phyloP scores from a whole-genome alignment of 2,329 filamentous ascomycete genomes.

The Amphichorda felina region DNA sequence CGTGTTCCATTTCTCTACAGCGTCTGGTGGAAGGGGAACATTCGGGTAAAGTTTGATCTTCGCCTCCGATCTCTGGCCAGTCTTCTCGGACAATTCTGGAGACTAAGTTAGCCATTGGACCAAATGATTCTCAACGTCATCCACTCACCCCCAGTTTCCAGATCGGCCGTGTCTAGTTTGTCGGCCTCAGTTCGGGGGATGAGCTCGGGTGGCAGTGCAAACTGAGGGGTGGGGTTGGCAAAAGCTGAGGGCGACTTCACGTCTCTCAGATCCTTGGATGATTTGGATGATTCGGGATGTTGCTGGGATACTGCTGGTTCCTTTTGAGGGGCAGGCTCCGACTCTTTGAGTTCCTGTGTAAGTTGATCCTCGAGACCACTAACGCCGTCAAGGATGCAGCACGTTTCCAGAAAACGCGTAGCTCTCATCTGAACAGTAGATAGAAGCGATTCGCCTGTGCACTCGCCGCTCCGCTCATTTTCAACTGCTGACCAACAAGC shows the following conservation, averaged over 20 bases:
- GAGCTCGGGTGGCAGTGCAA: background rate
- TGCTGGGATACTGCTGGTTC: background rate
- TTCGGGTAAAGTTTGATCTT: constrained; percentile 50
- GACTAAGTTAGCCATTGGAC: background rate
- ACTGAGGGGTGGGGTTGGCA: background rate
- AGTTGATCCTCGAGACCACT: constrained; percentile 43
- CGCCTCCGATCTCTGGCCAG: constrained; percentile 13
- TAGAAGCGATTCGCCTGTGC: constrained; percentile 36
- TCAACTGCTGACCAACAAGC: constrained; percentile 63
- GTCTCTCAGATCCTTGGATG: constrained; percentile 3
- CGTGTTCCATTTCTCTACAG: constrained; percentile 61
- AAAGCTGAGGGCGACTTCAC: constrained; percentile 2
- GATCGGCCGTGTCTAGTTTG: background rate
- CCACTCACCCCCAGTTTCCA: background rate
- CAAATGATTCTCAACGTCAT: background rate
- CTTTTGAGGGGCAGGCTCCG: background rate
- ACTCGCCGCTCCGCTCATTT: constrained; percentile 36
- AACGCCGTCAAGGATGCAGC: constrained; percentile 46
- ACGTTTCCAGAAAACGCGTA: constrained; percentile 48
- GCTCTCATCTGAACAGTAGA: constrained; percentile 40
- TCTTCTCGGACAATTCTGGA: constrained; percentile 9
- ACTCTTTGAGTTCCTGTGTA: constrained; percentile 28
- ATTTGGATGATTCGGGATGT: background rate
- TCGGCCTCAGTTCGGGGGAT: background rate
- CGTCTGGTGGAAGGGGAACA: constrained; percentile 43